A percentile compares a stretch with the other conserved stretches of the same genome.
Evolutionary conservation across 306 rosid genomes (phyloP).

Genomic region (Dryas alaskensis): DNA sequence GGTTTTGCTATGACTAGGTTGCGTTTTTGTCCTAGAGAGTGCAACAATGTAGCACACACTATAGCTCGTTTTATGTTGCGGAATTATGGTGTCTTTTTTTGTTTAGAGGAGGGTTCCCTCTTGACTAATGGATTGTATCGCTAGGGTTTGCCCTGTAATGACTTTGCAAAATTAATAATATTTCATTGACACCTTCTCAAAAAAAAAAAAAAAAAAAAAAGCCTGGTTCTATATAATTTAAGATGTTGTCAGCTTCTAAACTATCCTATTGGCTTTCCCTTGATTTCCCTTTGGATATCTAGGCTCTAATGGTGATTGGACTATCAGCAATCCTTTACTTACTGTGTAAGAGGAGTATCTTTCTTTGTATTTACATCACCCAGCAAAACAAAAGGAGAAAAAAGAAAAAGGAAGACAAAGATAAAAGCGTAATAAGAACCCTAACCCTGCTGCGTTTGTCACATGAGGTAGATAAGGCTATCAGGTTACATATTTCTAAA

Average conservation of each 20-base stretch:
- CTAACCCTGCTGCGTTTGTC: conserved; percentile 2
- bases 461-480: not conserved
- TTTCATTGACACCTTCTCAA: too few relatives aligned
- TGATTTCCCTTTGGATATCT: not conserved
- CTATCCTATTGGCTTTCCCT: not conserved
- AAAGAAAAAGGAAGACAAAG: not conserved
- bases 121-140: too few relatives aligned
- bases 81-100: too few relatives aligned
- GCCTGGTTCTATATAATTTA: not conserved
- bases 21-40: too few relatives aligned
- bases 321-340: conserved; percentile 1
- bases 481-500: not conserved
- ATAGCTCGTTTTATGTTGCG: too few relatives aligned
- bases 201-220: too few relatives aligned
- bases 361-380: not conserved
- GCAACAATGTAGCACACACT: too few relatives aligned
- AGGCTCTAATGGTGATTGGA: not conserved
- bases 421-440: not conserved
- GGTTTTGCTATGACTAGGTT: too few relatives aligned
- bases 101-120: too few relatives aligned
- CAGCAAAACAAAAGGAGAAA: not conserved
- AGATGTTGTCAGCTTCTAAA: not conserved
- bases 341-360: not conserved
- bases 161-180: too few relatives aligned
- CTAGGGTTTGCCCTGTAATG: too few relatives aligned